Evolutionary conservation across 2,329 filamentous ascomycete genomes (phyloP).

Genomic region (Macroventuria anomochaeta): DNA sequence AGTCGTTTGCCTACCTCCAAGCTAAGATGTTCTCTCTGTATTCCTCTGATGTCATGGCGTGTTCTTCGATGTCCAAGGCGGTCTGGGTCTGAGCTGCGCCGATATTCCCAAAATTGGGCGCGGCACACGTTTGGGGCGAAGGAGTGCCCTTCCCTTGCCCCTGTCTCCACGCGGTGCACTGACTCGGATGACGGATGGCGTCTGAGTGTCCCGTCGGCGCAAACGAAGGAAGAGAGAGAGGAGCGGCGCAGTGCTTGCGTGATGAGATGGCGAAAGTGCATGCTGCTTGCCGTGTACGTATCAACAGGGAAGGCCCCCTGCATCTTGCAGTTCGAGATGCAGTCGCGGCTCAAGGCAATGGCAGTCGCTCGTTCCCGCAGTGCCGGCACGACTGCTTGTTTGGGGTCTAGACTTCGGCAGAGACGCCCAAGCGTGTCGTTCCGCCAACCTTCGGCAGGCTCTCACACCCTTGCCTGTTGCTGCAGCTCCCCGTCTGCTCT

Average conservation of each 20-base stretch:
- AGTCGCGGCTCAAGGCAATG: conserved; percentile 1
- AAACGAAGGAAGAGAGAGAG: neutral
- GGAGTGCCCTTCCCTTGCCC: neutral
- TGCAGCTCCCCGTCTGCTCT: conserved; percentile 12
- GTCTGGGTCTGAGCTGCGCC: conserved; percentile 4
- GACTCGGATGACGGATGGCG: conserved; percentile 9
- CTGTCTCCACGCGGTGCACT: conserved; percentile 18
- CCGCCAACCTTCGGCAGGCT: conserved; percentile 10
- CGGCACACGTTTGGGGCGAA: conserved; percentile 3
- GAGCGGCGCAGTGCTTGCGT: neutral
- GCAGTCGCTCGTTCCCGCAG: conserved; percentile 6
- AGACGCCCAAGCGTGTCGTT: conserved; percentile 20
- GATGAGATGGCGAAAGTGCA: neutral
- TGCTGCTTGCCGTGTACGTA: neutral
- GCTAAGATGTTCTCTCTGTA: neutral
- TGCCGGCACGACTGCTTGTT: conserved; percentile 23
- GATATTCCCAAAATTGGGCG: conserved; percentile 7
- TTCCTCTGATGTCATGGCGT: neutral
- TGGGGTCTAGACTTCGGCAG: conserved; percentile 25
- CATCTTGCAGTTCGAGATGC: neutral
- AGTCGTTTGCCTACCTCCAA: neutral
- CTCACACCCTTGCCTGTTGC: conserved; percentile 11
- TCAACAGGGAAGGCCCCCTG: neutral
- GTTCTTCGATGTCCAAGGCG: neutral
- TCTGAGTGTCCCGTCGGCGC: conserved; percentile 2